Evolutionary conservation across 805 yeast species (phyloP).

Genomic region (Huiozyma sinensis): DNA sequence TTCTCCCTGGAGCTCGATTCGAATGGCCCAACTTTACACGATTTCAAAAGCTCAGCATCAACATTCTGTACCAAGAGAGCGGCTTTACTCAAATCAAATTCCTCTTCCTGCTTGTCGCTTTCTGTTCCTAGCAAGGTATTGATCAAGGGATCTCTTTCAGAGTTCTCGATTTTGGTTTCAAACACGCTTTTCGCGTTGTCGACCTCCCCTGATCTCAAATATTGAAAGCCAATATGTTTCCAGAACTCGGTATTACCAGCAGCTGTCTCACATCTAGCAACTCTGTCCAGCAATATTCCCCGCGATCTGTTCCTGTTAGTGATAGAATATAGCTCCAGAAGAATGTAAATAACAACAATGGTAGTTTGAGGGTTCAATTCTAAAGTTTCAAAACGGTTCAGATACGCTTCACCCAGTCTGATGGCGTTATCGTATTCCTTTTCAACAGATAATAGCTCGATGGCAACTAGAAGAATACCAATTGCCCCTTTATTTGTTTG

Average conservation of each 20-base stretch:
- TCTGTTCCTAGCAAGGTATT: slow-evolving; percentile 2
- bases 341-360: slow-evolving; percentile 10
- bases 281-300: slow-evolving; percentile 10
- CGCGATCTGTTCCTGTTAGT: slow-evolving; percentile 17
- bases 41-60: slow-evolving; percentile 16
- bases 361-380: background rate
- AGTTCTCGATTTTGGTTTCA: slow-evolving; percentile 1
- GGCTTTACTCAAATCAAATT: slow-evolving; percentile 10
- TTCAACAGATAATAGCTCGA: slow-evolving; percentile 21
- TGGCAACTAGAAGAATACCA: slow-evolving; percentile 17
- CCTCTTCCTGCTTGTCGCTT: slow-evolving; percentile 1
- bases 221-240: slow-evolving; percentile 23
- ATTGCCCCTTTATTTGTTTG: slow-evolving; percentile 8
- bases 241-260: slow-evolving; percentile 14
- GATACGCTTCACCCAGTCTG: slow-evolving; percentile 15
- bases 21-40: slow-evolving; percentile 13
- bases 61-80: slow-evolving; percentile 11
- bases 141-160: slow-evolving; percentile 11
- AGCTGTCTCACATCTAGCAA: slow-evolving; percentile 1
- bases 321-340: slow-evolving; percentile 18
- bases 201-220: slow-evolving; percentile 12
- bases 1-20: slow-evolving; percentile 3
- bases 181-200: slow-evolving; percentile 6
- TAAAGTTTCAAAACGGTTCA: slow-evolving; percentile 7
- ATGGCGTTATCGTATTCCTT: slow-evolving; percentile 24